Percentiles rank a stretch among this genome's conserved stretches.
Evolutionary conservation across 1,284 basidiomycete genomes (phyloP).

Genomic region (Ganoderma leucocontextum): DNA sequence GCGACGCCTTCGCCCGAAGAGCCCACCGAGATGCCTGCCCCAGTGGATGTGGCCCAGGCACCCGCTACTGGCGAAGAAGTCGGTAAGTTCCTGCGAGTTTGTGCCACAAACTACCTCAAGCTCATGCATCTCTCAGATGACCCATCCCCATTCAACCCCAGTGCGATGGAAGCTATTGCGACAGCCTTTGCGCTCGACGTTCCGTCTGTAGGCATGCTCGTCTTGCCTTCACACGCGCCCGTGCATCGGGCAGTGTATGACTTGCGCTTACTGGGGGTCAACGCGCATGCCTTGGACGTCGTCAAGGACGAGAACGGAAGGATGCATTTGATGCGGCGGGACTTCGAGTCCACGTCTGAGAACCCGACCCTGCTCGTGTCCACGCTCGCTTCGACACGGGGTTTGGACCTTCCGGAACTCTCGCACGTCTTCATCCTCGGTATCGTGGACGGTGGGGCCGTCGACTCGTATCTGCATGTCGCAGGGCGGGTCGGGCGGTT

Average conservation of each 20-base stretch:
- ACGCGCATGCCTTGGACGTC: constrained; percentile 69
- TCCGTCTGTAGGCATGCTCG: constrained; percentile 68
- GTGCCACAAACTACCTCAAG: constrained; percentile 10
- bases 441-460: constrained; percentile 56
- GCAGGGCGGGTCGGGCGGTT: constrained; percentile 82
- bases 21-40: constrained; percentile 11
- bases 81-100: constrained; percentile 15
- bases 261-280: constrained; percentile 68
- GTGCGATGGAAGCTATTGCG: constrained; percentile 71
- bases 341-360: constrained; percentile 44
- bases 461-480: constrained; percentile 73
- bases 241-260: constrained; percentile 70
- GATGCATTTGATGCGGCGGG: constrained; percentile 49
- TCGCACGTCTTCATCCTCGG: constrained; percentile 80
- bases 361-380: constrained; percentile 72
- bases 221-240: constrained; percentile 66
- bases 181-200: constrained; percentile 77
- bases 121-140: constrained; percentile 46
- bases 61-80: constrained; percentile 15
- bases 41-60: constrained; percentile 20
- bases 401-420: constrained; percentile 74
- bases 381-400: constrained; percentile 72
- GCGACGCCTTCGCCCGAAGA: constrained; percentile 16
- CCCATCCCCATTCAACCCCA: constrained; percentile 58
- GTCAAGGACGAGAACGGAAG: constrained; percentile 52